phyloP scores from a whole-genome alignment of 192 early-diverging fungal species.

The Rhizophagus prolifer region DNA sequence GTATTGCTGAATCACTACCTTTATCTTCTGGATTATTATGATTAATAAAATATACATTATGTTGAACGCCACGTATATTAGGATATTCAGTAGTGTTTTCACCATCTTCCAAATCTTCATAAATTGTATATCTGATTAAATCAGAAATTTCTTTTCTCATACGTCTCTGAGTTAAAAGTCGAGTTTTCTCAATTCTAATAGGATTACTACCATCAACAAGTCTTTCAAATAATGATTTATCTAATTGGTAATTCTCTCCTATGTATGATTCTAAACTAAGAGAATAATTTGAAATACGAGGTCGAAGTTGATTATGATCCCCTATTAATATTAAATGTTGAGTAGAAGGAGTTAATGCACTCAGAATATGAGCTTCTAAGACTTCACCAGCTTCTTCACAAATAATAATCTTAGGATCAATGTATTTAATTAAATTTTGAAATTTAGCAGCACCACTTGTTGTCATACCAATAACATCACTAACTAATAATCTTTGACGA shows the following conservation, averaged over 20 bases:
- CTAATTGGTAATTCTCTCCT: slow-evolving; percentile 28
- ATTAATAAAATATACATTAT: slow-evolving; percentile 1
- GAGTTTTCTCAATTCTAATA: too few species aligned
- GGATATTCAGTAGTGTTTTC: slow-evolving; percentile 33
- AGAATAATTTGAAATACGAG: not conserved
- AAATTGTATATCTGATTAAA: too few species aligned
- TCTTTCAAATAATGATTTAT: too few species aligned
- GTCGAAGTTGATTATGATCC: slow-evolving; percentile 22
- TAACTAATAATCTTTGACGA: slow-evolving; percentile 31
- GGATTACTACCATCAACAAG: not conserved
- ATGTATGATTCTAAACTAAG: slow-evolving; percentile 36
- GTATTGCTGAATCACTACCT: slow-evolving; percentile 35
- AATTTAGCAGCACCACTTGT: slow-evolving; percentile 58
- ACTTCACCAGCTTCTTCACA: slow-evolving; percentile 57
- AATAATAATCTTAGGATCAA: slow-evolving; percentile 23
- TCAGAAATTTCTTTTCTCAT: too few species aligned
- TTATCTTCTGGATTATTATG: slow-evolving; percentile 47
- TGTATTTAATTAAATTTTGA: slow-evolving; percentile 40
- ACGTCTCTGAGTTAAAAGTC: too few species aligned
- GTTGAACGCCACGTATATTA: slow-evolving; percentile 40
- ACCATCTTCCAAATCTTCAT: slow-evolving; percentile 32
- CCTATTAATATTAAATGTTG: slow-evolving; percentile 61
- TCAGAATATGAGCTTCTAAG: slow-evolving; percentile 51
- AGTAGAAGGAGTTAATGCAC: slow-evolving; percentile 34
- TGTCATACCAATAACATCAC: slow-evolving; percentile 55